Evolutionary conservation across 192 early-diverging fungal species (phyloP).

Genomic region (Chytriomyces confervae): DNA sequence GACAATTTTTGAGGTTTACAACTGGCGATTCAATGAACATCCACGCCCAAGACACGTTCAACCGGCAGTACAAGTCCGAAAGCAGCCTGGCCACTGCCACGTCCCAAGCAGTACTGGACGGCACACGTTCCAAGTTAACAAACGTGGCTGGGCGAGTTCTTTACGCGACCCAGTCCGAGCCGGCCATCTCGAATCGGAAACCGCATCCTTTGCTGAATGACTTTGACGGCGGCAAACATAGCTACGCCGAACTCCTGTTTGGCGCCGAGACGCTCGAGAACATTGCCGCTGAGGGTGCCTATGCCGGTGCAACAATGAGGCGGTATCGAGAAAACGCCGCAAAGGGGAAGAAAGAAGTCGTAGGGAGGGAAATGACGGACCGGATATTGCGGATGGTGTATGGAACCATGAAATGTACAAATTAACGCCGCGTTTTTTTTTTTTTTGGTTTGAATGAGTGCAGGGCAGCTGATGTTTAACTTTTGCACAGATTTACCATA

Average conservation of each 20-base stretch:
- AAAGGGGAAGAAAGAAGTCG: not conserved
- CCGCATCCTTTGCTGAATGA: constrained; percentile 43
- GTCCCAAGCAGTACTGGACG: no score
- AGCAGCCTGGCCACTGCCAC: no score
- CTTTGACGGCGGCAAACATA: constrained; percentile 27
- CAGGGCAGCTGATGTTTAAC: constrained; percentile 9
- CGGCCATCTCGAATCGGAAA: constrained; percentile 16
- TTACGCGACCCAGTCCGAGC: constrained; percentile 25
- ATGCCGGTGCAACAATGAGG: constrained; percentile 45
- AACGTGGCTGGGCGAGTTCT: not conserved
- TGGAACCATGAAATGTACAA: constrained; percentile 63
- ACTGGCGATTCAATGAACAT: no score
- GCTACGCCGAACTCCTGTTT: constrained; percentile 47
- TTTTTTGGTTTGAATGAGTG: not conserved
- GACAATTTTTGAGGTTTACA: no score
- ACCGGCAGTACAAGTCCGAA: no score
- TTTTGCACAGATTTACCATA: constrained; percentile 52
- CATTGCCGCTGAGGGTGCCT: constrained; percentile 54
- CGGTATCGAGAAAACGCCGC: constrained; percentile 19
- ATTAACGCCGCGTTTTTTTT: not conserved
- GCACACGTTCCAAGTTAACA: no score
- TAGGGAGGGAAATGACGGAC: constrained; percentile 49
- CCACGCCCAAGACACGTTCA: no score
- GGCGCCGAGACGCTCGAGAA: constrained; percentile 59
- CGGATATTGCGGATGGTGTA: constrained; percentile 59